phyloP scores from a whole-genome alignment of 2,329 filamentous ascomycete genomes.

The Claviceps monticola region DNA sequence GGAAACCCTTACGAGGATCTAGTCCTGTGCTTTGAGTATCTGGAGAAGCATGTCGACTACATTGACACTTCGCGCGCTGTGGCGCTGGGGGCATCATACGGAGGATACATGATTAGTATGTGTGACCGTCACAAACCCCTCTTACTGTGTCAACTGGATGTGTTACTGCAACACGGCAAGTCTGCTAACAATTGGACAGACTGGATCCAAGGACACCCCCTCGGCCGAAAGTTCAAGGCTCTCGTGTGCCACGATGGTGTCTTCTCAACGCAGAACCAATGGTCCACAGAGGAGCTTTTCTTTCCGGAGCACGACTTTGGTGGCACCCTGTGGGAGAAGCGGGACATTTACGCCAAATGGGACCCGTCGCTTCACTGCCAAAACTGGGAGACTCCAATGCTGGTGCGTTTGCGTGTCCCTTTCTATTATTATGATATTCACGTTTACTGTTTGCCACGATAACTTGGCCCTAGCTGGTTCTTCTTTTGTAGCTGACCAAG shows the following conservation, averaged over 20 bases:
- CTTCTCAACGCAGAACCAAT: conserved; percentile 56
- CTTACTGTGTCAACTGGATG: background rate
- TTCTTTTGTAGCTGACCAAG: background rate
- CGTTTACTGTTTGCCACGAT: background rate
- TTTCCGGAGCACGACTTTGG: conserved; percentile 56
- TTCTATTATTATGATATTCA: background rate
- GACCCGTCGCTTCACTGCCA: conserved; percentile 49
- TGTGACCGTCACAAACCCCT: conserved; percentile 1
- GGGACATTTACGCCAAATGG: conserved; percentile 52
- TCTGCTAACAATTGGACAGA: conserved; percentile 29
- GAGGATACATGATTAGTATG: conserved; percentile 61
- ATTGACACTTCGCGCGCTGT: conserved; percentile 58
- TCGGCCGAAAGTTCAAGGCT: conserved; percentile 76
- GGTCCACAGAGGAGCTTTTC: conserved; percentile 54
- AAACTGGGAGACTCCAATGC: conserved; percentile 74
- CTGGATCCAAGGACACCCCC: conserved; percentile 79
- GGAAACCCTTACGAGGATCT: conserved; percentile 74
- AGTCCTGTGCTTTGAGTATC: conserved; percentile 61
- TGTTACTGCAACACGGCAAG: conserved; percentile 4
- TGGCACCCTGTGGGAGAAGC: conserved; percentile 46
- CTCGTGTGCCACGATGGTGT: conserved; percentile 82
- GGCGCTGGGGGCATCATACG: conserved; percentile 61
- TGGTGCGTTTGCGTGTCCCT: conserved; percentile 38
- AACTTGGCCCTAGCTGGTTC: background rate
- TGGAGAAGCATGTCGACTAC: conserved; percentile 50